These are phyloP conservation scores for Sordariomycetes sp. DNA, from an alignment of 2,329 filamentous ascomycete genomes.

Conservation along the genomic window DNA sequence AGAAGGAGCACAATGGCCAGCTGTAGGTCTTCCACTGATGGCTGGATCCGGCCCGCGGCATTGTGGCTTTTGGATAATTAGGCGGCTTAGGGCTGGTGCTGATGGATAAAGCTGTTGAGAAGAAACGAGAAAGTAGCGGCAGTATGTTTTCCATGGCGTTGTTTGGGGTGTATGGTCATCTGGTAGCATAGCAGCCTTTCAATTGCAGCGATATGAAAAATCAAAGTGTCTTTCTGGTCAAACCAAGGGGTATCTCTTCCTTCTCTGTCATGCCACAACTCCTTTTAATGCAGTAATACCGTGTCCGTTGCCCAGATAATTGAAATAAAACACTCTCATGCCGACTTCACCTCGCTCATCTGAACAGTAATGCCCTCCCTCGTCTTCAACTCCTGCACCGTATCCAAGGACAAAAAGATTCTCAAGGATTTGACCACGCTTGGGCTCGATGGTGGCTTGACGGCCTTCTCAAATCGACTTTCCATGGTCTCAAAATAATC, in stretches of 20 bases:
- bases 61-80: too few relatives aligned
- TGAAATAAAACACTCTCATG: not conserved
- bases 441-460: conserved; percentile 33
- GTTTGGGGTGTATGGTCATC: conserved; percentile 1
- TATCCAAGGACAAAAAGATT: conserved; percentile 45
- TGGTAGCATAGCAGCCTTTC: conserved; percentile 3
- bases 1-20: conserved; percentile 23
- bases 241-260: not conserved
- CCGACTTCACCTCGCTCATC: conserved; percentile 28
- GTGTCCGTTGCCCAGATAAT: not conserved
- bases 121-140: too few relatives aligned
- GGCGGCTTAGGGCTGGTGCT: too few relatives aligned
- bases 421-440: conserved; percentile 45
- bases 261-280: not conserved
- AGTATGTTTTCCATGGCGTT: not conserved
- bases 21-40: too few relatives aligned
- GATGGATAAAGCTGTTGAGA: too few relatives aligned
- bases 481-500: conserved; percentile 48
- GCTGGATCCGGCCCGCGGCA: too few relatives aligned
- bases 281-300: not conserved
- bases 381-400: conserved; percentile 45
- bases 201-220: too few relatives aligned
- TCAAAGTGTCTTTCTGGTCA: too few relatives aligned
- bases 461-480: conserved; percentile 42
- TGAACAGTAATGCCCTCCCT: conserved; percentile 38